These are phyloP conservation scores for Gypsophila paniculata DNA, from an alignment of 179 eudicot genomes.

Conservation along the genomic window DNA sequence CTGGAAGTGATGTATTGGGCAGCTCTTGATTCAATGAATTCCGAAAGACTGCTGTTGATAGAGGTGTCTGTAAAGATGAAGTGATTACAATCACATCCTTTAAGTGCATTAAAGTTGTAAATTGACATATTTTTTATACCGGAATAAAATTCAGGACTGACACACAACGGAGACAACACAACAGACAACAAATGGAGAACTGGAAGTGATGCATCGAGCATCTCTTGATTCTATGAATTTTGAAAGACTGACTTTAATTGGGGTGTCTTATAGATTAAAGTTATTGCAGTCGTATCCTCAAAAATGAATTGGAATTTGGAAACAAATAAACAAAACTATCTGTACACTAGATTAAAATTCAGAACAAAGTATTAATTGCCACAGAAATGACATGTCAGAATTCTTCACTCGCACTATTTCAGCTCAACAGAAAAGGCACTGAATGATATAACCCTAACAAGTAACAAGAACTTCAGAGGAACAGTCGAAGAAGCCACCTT, in stretches of 20 bases:
- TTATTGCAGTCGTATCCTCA: neutral
- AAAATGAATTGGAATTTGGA: neutral
- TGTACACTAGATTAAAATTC: neutral
- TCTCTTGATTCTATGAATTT: conserved; percentile 61
- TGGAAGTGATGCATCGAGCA: conserved; percentile 61
- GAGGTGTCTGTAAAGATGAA: conserved; percentile 26
- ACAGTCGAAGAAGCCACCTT: too few relatives aligned
- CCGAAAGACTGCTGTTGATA: conserved; percentile 36
- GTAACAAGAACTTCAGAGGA: neutral
- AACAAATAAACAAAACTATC: neutral
- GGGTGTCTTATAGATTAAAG: conserved; percentile 22
- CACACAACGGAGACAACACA: too few relatives aligned
- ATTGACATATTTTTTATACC: too few relatives aligned
- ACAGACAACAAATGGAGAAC: conserved; percentile 53
- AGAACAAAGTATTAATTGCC: neutral
- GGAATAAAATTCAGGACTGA: too few relatives aligned
- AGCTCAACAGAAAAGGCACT: conserved; percentile 3
- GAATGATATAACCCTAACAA: neutral
- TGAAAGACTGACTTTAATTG: conserved; percentile 35
- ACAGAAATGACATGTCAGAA: neutral
- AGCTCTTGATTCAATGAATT: conserved; percentile 60
- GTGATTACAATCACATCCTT: conserved; percentile 5
- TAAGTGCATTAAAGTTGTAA: neutral
- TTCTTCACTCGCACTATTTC: neutral
- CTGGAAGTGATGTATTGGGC: conserved; percentile 61